Evolutionary conservation across 805 yeast genomes (phyloP), one percentile per base, ranked within the genome.

Genomic region (Teunomyces pallodes): DNA sequence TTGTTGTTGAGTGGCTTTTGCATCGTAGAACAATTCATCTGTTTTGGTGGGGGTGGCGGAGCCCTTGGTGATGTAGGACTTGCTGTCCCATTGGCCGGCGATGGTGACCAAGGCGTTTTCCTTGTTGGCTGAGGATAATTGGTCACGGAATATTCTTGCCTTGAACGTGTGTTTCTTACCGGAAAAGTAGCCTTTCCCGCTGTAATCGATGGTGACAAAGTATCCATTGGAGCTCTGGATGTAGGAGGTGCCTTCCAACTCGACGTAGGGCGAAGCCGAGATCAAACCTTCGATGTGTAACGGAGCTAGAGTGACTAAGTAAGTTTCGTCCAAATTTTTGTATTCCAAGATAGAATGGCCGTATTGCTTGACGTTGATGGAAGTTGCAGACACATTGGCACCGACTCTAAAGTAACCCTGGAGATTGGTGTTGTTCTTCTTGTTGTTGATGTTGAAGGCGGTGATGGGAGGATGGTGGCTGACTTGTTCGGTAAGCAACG

Each of bases 401-500:
- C 82, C 87, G 61, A 92, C 81, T 35, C 92, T 92, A 62, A 88
- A 91, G 71, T 89, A 92, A 46, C 99, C 99, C 66, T 91, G 87
- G 53, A 90, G 74, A 36, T 74, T 69, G 24, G 86, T 84, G 30
- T 84, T 77, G 65, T 85, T 77, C 59, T 82, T 80, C 53, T 83
- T 87, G 64, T 90, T 90, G 60, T 80, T 72, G 47, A 94, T 80
- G 38, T 90, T 81, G 64, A 90, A 94, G 5, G 94, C 97, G n/a
- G 98, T 91, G 31, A 87, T 85, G 24, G 99, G 98, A 13, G 99
- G 99, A 67, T 94, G 99, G 70, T 94, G 99, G 52, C 91, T 84
- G 10, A 94, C 97, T 70, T 94, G 99, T 69, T 94, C 99, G 54
- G 91, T 82, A 46, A 90, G 61, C 43, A 92, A 74, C 9, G 82